These are phyloP conservation scores for Nigrospora osmanthi DNA, from an alignment of 2,329 filamentous ascomycete species.

Conservation along the genomic window DNA sequence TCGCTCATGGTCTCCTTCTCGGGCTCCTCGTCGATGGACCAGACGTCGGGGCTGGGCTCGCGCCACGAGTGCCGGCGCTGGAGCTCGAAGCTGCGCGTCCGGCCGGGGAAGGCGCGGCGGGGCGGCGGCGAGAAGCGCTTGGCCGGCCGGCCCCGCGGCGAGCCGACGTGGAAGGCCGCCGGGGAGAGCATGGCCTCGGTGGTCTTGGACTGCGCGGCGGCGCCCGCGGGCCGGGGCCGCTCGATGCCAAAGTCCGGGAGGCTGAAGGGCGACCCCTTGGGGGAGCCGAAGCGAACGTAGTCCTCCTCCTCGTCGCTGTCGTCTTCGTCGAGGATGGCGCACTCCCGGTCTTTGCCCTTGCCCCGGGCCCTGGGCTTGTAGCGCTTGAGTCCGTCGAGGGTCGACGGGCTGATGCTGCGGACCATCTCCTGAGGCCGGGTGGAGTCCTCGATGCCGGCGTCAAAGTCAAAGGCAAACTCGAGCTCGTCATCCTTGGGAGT, in stretches of 20 bases:
- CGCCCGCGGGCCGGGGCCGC: constrained; percentile 20
- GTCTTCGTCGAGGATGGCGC: constrained; percentile 31
- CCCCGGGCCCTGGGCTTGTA: constrained; percentile 26
- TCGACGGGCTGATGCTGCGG: constrained; percentile 49
- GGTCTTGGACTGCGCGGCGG: constrained; percentile 20
- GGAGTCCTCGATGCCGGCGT: constrained; percentile 49
- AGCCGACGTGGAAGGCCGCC: constrained; percentile 21
- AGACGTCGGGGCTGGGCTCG: constrained; percentile 51
- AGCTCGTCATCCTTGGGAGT: constrained; percentile 32
- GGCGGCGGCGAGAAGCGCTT: constrained; percentile 22
- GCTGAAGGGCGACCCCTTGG: constrained; percentile 30
- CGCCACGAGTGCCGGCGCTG: constrained; percentile 44
- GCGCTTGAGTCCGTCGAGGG: constrained; percentile 39
- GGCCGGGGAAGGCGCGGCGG: constrained; percentile 20
- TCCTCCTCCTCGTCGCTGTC: constrained; percentile 39
- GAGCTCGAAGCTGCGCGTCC: constrained; percentile 20
- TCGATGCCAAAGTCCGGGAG: constrained; percentile 34
- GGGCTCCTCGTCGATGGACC: constrained; percentile 52
- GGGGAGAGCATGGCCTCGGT: constrained; percentile 24
- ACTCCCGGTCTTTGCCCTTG: constrained; percentile 29
- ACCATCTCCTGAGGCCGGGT: constrained; percentile 36
- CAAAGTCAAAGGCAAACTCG: constrained; percentile 40
- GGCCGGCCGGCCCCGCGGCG: constrained; percentile 14
- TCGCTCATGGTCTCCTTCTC: constrained; percentile 44
- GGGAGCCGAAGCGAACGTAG: constrained; percentile 39